Base-by-base conservation (phyloP, 495 filamentous ascomycete genomes). In the Annulohypoxylon bovei region DNA sequence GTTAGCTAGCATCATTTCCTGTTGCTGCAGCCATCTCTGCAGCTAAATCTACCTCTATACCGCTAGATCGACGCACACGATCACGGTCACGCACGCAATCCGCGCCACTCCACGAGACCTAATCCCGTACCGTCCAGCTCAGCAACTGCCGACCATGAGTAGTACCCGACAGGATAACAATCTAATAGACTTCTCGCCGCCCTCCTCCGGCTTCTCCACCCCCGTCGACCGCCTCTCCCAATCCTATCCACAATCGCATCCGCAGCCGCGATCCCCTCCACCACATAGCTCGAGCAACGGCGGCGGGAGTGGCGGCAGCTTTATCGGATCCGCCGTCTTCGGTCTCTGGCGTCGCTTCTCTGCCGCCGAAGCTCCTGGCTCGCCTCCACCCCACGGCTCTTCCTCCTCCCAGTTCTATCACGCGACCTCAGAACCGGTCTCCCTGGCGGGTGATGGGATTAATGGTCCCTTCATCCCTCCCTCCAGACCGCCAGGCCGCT, bases 391-490 rank as follows among this genome's bases (percentile, higher is more conserved):
- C 30, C 16, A 58, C 55, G 49, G 46, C 30, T 72, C 58, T 9
- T 71, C 76, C 9, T 50, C 73, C 18, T 58, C 71, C 5, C 75
- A 73, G 40, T 75, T 72, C 18, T 71, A 70, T 35, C 50, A 70
- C 65, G 57, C 67, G 12, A 60, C 75, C 18, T 52, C 56, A 35
- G 28, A 68, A 5, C 39, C 62, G n/a, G 57, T 52, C 20, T 37
- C 35, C 1, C 22, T 28, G 11, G 30, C 42, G 9, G 72, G 72
- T 11, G 79, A 80, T 61, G 81, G 81, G 60, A 54, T 82, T 25
- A 75, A 79, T 56, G 77, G 77, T n/a, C 77, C 77, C n/a, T 81
- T 80, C 74, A 76, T 70, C 12, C 78, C 81, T 6, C 80, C 77
- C 0, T 54, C 53, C 27, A 64, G 63, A 6, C 70, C 59, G 1